phyloP scores from a whole-genome alignment of 139 green algal species.

The Auxenochlorella pyrenoidosa region DNA sequence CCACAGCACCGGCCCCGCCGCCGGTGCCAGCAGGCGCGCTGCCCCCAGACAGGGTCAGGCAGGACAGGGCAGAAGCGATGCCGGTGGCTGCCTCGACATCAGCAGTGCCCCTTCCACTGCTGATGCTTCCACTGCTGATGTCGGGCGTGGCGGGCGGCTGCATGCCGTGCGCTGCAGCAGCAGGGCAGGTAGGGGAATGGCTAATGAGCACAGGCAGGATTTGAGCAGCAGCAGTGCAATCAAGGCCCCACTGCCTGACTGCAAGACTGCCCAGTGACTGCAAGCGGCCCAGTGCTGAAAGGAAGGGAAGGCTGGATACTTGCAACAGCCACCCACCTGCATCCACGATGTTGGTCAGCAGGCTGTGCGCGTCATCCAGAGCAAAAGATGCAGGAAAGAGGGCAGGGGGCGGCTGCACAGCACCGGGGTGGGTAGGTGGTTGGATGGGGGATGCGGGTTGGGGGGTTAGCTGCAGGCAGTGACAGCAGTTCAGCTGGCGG shows the following conservation, averaged over 20 bases:
- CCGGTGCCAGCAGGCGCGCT: too few species aligned
- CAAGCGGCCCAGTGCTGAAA: too few species aligned
- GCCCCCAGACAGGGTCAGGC: too few species aligned
- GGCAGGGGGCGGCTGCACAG: background rate
- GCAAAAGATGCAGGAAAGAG: background rate
- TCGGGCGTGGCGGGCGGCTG: background rate
- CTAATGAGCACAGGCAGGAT: background rate
- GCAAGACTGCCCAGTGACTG: too few species aligned
- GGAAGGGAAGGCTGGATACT: background rate
- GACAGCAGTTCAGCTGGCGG: too few species aligned
- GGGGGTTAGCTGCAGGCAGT: too few species aligned
- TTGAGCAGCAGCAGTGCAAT: background rate
- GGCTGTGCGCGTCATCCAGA: background rate
- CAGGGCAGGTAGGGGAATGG: background rate
- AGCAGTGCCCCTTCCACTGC: background rate
- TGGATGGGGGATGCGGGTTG: too few species aligned
- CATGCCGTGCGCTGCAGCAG: background rate
- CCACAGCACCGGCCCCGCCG: too few species aligned
- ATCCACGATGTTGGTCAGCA: background rate
- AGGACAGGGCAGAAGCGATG: too few species aligned
- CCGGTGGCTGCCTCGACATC: background rate
- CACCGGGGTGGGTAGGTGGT: too few species aligned
- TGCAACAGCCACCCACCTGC: background rate
- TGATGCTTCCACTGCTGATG: background rate
- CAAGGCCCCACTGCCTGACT: background rate